These are phyloP conservation scores for Rhypophila decipiens DNA, from an alignment of 495 filamentous ascomycete genomes.

Conservation along the genomic window DNA sequence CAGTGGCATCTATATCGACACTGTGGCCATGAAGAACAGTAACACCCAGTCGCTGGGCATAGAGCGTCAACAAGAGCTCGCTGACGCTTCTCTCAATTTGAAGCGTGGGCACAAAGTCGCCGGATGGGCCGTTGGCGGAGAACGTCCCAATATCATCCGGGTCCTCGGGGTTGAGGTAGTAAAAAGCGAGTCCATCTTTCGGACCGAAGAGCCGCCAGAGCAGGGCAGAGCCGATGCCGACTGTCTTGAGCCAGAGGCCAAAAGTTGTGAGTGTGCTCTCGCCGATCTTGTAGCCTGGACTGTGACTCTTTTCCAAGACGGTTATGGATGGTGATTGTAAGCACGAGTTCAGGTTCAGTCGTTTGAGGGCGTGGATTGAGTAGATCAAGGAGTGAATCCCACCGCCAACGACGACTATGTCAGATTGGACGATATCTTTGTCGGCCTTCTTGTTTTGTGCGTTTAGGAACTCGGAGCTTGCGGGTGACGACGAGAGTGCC, in stretches of 20 bases:
- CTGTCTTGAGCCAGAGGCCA: neutral
- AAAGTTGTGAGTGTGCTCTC: neutral
- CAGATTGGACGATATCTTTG: neutral
- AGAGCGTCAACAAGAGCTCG: neutral
- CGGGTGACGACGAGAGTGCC: neutral
- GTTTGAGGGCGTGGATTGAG: neutral
- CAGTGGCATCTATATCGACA: neutral
- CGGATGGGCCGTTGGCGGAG: neutral
- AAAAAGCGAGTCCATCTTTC: neutral
- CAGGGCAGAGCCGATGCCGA: neutral
- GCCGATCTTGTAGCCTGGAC: neutral
- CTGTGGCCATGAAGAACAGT: neutral
- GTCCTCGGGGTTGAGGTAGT: neutral
- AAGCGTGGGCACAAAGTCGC: neutral
- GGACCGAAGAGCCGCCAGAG: neutral
- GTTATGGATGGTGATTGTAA: neutral
- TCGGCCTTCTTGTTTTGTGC: neutral
- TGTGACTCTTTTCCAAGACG: neutral
- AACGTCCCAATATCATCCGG: neutral
- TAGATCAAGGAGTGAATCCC: neutral
- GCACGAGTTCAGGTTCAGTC: neutral
- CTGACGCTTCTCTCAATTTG: neutral
- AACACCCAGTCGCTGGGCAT: neutral
- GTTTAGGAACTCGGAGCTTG: neutral
- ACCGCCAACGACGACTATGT: neutral